Evolutionary conservation across 208 protist species (phyloP), one percentile per base, ranked within the genome.

Genomic region (Paratrypanosoma confusum): DNA sequence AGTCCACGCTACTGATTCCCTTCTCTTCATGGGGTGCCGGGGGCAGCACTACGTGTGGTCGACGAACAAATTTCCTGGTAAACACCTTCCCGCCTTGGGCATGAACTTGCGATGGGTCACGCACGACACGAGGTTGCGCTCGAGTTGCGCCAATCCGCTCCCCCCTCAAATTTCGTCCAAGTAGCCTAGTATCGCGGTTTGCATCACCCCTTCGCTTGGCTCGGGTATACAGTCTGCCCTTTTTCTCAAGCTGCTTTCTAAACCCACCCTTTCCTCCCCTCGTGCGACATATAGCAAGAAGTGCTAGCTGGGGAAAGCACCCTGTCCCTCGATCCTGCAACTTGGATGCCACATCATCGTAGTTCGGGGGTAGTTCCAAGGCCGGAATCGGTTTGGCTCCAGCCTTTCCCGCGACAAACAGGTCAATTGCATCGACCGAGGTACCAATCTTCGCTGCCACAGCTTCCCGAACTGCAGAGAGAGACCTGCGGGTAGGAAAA

Each of bases 231-330:
- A 75, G 73, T 13, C 81, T 67, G 1, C 66, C 81, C 26, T 90
- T 90, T 28, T 90, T 90, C 37, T 86, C 81, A 0, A 90, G 54
- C 47, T 84, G 75, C 44, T 90, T 90, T 0, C 67, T 53, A 53
- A 90, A 90, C 20, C 81, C 81, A 22, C 81, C 81, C 48, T 90
- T 90, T 2, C 76, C 76, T 35, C 71, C 81, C n/a, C n/a, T n/a
- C n/a, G n/a, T n/a, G n/a, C n/a, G n/a, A n/a, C n/a, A n/a, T n/a
- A n/a, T n/a, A n/a, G n/a, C n/a, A n/a, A n/a, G n/a, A n/a, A n/a
- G n/a, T n/a, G n/a, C n/a, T n/a, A n/a, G n/a, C n/a, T n/a, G n/a
- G n/a, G n/a, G n/a, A n/a, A n/a, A n/a, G n/a, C n/a, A n/a, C n/a
- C n/a, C n/a, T n/a, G n/a, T n/a, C n/a, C n/a, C n/a, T n/a, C n/a